Conservation (phyloP, 352 stramenopile species). For the Globisporangium okanoganense region DNA sequence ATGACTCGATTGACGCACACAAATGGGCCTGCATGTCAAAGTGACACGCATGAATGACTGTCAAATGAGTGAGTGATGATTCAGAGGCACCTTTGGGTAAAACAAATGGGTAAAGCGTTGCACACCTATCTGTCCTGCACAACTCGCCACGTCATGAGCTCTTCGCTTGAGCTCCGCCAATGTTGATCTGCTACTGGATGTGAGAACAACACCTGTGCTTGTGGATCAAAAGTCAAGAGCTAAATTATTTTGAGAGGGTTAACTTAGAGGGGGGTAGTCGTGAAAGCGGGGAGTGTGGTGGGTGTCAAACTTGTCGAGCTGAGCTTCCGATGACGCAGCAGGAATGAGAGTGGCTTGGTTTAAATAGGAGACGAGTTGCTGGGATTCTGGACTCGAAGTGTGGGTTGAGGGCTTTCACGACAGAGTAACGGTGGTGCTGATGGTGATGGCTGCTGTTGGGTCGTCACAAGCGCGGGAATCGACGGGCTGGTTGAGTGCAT, state of each 20-base stretch:
- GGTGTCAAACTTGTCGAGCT: slow-evolving; percentile 11
- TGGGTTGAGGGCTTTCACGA: not conserved
- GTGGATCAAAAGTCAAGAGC: not conserved
- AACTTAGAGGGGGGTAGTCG: not conserved
- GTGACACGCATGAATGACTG: too few relatives aligned
- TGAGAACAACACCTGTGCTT: too few relatives aligned
- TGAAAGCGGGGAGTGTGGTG: not conserved
- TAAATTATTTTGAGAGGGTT: slow-evolving; percentile 5
- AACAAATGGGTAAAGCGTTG: too few relatives aligned
- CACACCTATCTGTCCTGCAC: too few relatives aligned
- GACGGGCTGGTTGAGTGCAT: slow-evolving; percentile 1
- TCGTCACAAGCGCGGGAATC: not conserved
- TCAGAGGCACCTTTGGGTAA: too few relatives aligned
- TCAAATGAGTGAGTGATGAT: too few relatives aligned
- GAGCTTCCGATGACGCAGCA: slow-evolving; percentile 23
- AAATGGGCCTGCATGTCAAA: too few relatives aligned
- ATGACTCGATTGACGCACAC: too few relatives aligned
- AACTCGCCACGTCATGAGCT: too few relatives aligned
- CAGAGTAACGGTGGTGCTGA: not conserved
- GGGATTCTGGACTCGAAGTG: not conserved
- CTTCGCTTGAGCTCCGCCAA: too few relatives aligned
- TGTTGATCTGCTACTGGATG: too few relatives aligned
- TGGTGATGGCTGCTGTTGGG: not conserved
- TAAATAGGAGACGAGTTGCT: slow-evolving; percentile 8
- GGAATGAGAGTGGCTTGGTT: slow-evolving; percentile 7